Evolutionary conservation across 768 basidiomycete species (phyloP), one percentile per base, ranked within the genome.

Genomic region (Pleurotus tuber-regium): DNA sequence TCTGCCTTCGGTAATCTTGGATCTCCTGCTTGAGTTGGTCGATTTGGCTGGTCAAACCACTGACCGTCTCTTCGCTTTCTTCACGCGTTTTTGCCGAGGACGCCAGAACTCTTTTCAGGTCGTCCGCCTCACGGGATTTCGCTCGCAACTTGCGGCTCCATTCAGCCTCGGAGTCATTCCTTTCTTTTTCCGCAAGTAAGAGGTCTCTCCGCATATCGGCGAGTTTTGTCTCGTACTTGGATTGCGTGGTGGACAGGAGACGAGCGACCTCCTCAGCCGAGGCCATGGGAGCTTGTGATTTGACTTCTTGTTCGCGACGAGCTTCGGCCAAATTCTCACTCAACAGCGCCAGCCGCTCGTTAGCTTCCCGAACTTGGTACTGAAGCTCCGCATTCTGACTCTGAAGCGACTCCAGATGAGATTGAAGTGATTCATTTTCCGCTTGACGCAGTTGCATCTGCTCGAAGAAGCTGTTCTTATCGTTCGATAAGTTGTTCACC

Each of bases 381-480:
- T 92, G 83, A 25, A 91, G 72, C 63, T 99, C 97, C 2, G 85
- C 83, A 41, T 84, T 86, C 60, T 89, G 87, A 42, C 83, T 83
- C 58, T 89, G 83, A 16, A 93, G 67, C 1, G 79, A 78, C 57
- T 93, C 91, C 2, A 86, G 73, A 56, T 89, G 84, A 4, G 80
- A 82, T 56, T 86, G 84, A 4, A 85, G 82, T 1, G 89, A 87
- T 68, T 99, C 97, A 9, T 89, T 67, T 61, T 98, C 95, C 12
- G 90, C 94, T 65, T 96, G 92, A 25, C 90, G 86, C 41, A 87
- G 61, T 67, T 98, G 93, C 3, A 93, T 74, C 54, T 88, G 83
- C 57, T 95, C 90, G 63, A 98, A 98, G 56, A 92, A 78, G 9
- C 72, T 65, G 57, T 84, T 86, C 61, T 94, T 95, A 63, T 93